phyloP scores from a whole-genome alignment of 176 grass and related monocot genomes.

The Triticum monococcum region DNA sequence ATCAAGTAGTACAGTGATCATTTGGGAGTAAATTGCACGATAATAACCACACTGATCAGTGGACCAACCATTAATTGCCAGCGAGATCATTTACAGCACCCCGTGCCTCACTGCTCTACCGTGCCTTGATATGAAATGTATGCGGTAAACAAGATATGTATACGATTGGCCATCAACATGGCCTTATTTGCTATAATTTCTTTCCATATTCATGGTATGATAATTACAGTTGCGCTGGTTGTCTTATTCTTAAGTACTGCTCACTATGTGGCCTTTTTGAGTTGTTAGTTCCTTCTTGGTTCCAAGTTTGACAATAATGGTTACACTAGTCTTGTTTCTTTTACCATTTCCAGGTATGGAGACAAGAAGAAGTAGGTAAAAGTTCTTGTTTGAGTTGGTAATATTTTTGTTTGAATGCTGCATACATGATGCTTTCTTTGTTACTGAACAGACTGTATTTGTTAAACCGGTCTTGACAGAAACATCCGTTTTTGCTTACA shows the following conservation, averaged over 20 bases:
- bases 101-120: not conserved
- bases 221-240: not conserved
- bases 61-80: not conserved
- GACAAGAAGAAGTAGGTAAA: slow-evolving; percentile 12
- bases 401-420: not conserved
- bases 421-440: not conserved
- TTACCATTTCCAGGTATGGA: not conserved
- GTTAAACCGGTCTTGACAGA: not conserved
- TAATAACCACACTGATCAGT: not conserved
- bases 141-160: not conserved
- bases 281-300: not conserved
- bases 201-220: not conserved
- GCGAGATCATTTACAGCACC: not conserved
- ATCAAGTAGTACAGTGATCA: not conserved
- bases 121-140: not conserved
- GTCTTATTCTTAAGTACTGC: not conserved
- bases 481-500: not conserved
- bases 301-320: slow-evolving; percentile 20
- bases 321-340: not conserved
- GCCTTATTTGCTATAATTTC: not conserved
- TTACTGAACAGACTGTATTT: not conserved
- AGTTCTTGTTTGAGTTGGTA: not conserved
- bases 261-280: not conserved
- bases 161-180: not conserved
- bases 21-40: slow-evolving; percentile 4